A percentile compares a stretch with the other conserved stretches of the same genome.
Conservation (phyloP, 1,139 yeast species). For the Nematodospora anomalae region DNA sequence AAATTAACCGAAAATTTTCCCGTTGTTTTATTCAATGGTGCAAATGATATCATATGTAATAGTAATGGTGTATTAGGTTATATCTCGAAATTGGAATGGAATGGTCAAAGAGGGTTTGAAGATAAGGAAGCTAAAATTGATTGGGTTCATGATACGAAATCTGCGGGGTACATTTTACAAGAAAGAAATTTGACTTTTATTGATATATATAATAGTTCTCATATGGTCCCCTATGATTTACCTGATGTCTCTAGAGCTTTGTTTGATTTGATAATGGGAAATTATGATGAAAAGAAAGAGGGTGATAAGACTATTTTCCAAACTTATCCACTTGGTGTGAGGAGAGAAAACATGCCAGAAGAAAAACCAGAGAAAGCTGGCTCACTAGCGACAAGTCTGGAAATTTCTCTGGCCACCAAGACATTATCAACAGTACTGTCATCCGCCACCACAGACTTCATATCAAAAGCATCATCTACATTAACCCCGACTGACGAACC, state of each 20-base stretch:
- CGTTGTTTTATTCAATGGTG: slow-evolving; percentile 80
- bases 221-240: slow-evolving; percentile 91
- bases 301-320: slow-evolving; percentile 19
- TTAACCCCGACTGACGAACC: slow-evolving; percentile 11
- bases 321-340: slow-evolving; percentile 36
- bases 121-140: slow-evolving; percentile 32
- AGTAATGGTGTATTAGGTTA: slow-evolving; percentile 70
- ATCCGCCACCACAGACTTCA: slow-evolving; percentile 6
- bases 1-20: slow-evolving; percentile 59
- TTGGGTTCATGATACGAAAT: slow-evolving; percentile 53
- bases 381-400: slow-evolving; percentile 5
- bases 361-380: slow-evolving; percentile 1
- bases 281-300: slow-evolving; percentile 25
- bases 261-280: slow-evolving; percentile 49
- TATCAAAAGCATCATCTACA: slow-evolving; percentile 4
- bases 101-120: slow-evolving; percentile 59
- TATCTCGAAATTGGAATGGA: slow-evolving; percentile 66
- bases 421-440: slow-evolving; percentile 18
- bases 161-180: slow-evolving; percentile 51
- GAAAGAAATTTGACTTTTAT: slow-evolving; percentile 79
- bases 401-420: slow-evolving; percentile 9
- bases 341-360: slow-evolving; percentile 6
- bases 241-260: slow-evolving; percentile 72
- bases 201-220: slow-evolving; percentile 74
- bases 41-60: slow-evolving; percentile 87